Percentiles rank a stretch among this genome's conserved stretches.
These are phyloP conservation scores for Beauveria varroae DNA, from an alignment of 2,329 filamentous ascomycete genomes.

Conservation along the genomic window DNA sequence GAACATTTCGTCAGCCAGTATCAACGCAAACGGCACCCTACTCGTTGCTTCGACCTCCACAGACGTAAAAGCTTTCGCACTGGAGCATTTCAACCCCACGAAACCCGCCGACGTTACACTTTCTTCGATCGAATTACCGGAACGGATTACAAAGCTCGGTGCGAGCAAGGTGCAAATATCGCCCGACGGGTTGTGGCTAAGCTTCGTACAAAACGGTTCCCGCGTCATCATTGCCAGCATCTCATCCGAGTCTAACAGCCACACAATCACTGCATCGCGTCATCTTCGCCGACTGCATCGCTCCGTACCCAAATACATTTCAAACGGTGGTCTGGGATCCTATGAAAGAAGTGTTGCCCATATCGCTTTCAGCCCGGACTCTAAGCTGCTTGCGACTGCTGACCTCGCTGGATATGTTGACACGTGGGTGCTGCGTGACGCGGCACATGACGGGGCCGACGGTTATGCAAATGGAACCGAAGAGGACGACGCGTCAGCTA, in stretches of 20 bases:
- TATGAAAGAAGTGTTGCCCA: conserved; percentile 74
- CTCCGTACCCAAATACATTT: conserved; percentile 44
- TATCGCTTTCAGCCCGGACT: conserved; percentile 71
- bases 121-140: conserved; percentile 59
- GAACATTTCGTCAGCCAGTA: conserved; percentile 67
- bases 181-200: conserved; percentile 62
- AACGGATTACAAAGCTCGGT: conserved; percentile 49
- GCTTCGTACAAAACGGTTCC: conserved; percentile 54
- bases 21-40: conserved; percentile 64
- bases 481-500: conserved; percentile 27
- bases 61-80: conserved; percentile 69
- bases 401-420: conserved; percentile 84
- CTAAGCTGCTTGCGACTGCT: conserved; percentile 67
- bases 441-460: conserved; percentile 22
- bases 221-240: conserved; percentile 41
- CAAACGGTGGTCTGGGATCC: conserved; percentile 59
- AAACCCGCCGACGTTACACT: conserved; percentile 58
- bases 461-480: conserved; percentile 24
- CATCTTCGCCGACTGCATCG: conserved; percentile 47
- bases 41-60: conserved; percentile 69
- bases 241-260: conserved; percentile 14
- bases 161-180: conserved; percentile 65
- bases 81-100: conserved; percentile 44
- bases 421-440: conserved; percentile 65
- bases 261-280: conserved; percentile 30